Percentiles rank a stretch among this genome's conserved stretches.
Conservation (phyloP, 768 basidiomycete species). For the Lactarius quietus region DNA sequence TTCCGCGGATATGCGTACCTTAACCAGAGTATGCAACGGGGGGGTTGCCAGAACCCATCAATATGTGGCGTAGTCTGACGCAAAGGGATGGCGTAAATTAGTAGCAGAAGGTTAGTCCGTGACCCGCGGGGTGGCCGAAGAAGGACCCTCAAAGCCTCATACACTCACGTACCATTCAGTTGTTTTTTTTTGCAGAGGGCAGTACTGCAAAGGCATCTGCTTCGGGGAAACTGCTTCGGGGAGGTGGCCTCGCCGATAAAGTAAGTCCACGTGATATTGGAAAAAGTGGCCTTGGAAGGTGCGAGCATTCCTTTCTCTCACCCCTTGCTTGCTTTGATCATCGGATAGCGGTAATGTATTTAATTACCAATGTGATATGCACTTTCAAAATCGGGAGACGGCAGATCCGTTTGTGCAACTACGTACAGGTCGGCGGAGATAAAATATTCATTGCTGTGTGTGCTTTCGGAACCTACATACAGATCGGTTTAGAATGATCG, state of each 20-base stretch:
- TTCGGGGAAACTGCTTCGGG: not conserved
- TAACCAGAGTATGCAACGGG: not conserved
- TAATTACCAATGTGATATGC: not conserved
- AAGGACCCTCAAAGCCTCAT: not conserved
- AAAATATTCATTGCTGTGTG: not conserved
- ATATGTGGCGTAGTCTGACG: conserved; percentile 18
- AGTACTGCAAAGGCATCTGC: not conserved
- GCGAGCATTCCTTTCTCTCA: not conserved
- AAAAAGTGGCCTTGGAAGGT: not conserved
- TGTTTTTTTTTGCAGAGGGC: not conserved
- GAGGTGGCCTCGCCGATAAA: not conserved
- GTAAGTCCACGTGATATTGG: not conserved
- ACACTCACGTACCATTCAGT: not conserved
- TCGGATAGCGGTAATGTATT: not conserved
- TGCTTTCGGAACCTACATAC: conserved; percentile 5
- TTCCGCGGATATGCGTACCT: not conserved
- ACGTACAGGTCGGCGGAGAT: conserved; percentile 4
- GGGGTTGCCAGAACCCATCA: conserved; percentile 12
- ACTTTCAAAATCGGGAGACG: conserved; percentile 1
- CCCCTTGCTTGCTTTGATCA: no score
- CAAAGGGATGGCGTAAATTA: not conserved
- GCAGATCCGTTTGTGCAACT: not conserved
- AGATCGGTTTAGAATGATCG: conserved; percentile 23
- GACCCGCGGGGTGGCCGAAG: conserved; percentile 5
- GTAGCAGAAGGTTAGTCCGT: not conserved